phyloP scores from a whole-genome alignment of 2,329 filamentous ascomycete species.

The Neocucurbitaria cava region DNA sequence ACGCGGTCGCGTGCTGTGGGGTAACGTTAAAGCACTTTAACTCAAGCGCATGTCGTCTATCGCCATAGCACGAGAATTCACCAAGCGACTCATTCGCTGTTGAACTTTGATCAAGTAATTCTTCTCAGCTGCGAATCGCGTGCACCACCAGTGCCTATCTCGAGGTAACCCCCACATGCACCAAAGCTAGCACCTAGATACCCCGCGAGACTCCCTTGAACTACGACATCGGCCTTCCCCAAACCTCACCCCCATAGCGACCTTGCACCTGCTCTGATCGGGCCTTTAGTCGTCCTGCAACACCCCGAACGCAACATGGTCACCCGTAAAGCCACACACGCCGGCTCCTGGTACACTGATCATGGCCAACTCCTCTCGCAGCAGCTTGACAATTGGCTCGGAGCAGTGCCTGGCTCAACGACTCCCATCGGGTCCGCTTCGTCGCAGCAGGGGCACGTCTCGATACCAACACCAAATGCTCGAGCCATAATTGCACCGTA shows the following conservation, averaged over 20 bases:
- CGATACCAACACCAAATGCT: constrained; percentile 74
- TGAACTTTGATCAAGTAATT: background rate
- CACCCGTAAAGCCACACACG: constrained; percentile 71
- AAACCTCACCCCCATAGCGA: background rate
- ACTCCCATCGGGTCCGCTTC: constrained; percentile 62
- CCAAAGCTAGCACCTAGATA: too few species aligned
- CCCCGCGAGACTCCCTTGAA: constrained; percentile 1
- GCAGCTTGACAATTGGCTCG: constrained; percentile 79
- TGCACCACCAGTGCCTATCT: background rate
- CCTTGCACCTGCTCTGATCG: background rate
- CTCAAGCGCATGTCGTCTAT: background rate
- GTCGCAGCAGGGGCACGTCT: constrained; percentile 45
- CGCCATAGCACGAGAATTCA: background rate
- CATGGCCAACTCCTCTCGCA: constrained; percentile 64
- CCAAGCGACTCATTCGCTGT: background rate
- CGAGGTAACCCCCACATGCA: background rate
- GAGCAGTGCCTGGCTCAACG: constrained; percentile 70
- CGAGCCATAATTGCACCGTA: constrained; percentile 93
- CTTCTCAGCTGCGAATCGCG: background rate
- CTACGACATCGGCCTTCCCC: background rate
- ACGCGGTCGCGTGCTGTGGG: constrained; percentile 31
- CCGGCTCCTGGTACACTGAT: constrained; percentile 85
- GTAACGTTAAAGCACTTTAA: constrained; percentile 7
- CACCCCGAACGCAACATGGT: constrained; percentile 34
- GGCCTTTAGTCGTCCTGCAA: background rate